Evolutionary conservation across 2,329 filamentous ascomycete genomes (phyloP).

Genomic region (Exophiala sp.): DNA sequence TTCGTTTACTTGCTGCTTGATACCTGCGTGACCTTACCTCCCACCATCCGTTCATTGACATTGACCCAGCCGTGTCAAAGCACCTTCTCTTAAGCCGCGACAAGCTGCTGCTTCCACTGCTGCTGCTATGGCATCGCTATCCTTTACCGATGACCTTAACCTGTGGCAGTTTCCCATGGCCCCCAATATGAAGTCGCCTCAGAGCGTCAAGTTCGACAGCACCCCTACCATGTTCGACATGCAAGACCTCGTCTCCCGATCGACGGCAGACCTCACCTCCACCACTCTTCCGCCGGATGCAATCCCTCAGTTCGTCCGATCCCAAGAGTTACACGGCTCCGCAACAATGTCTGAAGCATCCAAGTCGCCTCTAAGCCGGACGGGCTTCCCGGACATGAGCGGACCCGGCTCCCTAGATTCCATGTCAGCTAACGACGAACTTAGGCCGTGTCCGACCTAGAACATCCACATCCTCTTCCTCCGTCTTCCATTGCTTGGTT

Average conservation of each 20-base stretch:
- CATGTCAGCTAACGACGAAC: too few species aligned
- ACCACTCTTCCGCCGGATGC: neutral
- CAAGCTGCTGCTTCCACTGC: neutral
- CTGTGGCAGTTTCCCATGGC: conserved; percentile 1
- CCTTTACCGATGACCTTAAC: neutral
- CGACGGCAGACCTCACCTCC: neutral
- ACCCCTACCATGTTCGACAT: neutral
- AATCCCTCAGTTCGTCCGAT: conserved; percentile 10
- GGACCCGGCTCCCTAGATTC: conserved; percentile 4
- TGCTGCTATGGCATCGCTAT: neutral
- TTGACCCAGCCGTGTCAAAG: too few species aligned
- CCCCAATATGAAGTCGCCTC: neutral
- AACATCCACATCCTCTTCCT: too few species aligned
- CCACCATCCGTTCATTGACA: too few species aligned
- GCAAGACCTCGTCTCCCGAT: neutral
- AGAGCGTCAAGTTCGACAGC: neutral
- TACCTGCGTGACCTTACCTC: too few species aligned
- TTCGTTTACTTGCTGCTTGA: too few species aligned
- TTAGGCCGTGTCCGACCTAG: too few species aligned
- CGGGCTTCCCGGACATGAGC: neutral
- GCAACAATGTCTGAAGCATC: neutral
- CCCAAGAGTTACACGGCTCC: conserved; percentile 6
- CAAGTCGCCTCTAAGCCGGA: neutral
- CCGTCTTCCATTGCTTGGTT: too few species aligned
- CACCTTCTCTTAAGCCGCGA: too few species aligned